These are phyloP conservation scores for Kluyveromyces dobzhanskii DNA, from an alignment of 805 yeast species.

Conservation along the genomic window DNA sequence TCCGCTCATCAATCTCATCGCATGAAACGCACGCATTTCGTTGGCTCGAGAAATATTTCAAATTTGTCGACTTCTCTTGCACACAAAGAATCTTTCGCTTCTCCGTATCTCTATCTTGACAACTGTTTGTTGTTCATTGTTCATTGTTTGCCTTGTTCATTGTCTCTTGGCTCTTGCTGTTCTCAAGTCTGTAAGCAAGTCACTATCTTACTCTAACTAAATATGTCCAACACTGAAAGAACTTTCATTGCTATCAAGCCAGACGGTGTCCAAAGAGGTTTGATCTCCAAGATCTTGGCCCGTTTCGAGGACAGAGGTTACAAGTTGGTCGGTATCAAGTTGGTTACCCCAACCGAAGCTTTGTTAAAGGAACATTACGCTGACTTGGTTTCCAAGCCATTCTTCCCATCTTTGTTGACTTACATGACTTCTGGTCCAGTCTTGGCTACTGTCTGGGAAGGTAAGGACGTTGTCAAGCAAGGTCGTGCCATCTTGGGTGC, in stretches of 20 bases:
- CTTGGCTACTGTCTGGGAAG: conserved; percentile 99
- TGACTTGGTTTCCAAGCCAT: conserved; percentile 92
- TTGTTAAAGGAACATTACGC: conserved; percentile 90
- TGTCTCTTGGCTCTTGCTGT: no score
- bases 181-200: no score
- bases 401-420: conserved; percentile 92
- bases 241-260: conserved; percentile 93
- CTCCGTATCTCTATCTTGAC: no score
- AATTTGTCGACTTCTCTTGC: no score
- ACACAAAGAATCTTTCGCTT: no score
- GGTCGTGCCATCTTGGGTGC: conserved; percentile 98
- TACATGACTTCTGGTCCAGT: conserved; percentile 99
- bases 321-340: conserved; percentile 94
- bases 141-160: no score
- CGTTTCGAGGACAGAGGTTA: conserved; percentile 97
- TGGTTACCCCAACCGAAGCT: conserved; percentile 77
- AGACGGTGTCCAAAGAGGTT: conserved; percentile 99
- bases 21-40: no score
- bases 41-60: no score
- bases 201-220: no score
- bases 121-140: no score
- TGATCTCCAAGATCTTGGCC: conserved; percentile 77
- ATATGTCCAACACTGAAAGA: conserved; percentile 50
- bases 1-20: no score
- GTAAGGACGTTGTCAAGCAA: conserved; percentile 98